Conservation (phyloP, 441 rosid species). For the Cnidoscolus chayamansa region DNA sequence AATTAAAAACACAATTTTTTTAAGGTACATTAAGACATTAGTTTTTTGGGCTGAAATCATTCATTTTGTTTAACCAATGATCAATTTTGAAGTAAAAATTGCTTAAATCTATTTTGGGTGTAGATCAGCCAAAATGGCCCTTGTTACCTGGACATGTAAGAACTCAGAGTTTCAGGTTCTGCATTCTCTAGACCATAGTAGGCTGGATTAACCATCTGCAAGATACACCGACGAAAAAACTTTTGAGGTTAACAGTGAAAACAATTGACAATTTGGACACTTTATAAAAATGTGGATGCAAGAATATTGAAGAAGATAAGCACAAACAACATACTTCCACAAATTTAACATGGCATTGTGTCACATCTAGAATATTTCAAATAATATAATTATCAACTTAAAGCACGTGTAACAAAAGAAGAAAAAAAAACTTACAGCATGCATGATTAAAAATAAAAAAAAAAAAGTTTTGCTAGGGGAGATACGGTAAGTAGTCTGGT, state of each 20-base stretch:
- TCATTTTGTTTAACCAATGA: not conserved
- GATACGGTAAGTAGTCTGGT: not conserved
- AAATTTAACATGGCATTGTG: not conserved
- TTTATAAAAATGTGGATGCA: not conserved
- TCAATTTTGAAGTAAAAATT: not conserved
- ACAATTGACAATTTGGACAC: not conserved
- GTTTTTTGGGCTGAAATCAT: not conserved
- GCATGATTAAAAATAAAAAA: too few relatives aligned
- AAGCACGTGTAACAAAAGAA: too few relatives aligned
- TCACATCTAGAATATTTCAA: not conserved
- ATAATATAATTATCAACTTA: not conserved
- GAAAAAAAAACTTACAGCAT: too few relatives aligned
- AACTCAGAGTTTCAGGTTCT: constrained; percentile 62
- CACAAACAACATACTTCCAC: not conserved
- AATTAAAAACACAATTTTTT: not conserved
- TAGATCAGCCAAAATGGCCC: not conserved
- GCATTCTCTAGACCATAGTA: constrained; percentile 87
- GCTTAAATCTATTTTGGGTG: not conserved
- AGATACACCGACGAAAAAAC: not conserved
- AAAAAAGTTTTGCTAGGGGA: not conserved
- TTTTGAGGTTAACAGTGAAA: not conserved
- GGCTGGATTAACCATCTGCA: constrained; percentile 96
- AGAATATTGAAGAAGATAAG: not conserved
- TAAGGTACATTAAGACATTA: not conserved
- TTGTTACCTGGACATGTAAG: constrained; percentile 80